Base-by-base conservation (phyloP, 176 grass and related monocot species). In the Panicum miliaceum region DNA sequence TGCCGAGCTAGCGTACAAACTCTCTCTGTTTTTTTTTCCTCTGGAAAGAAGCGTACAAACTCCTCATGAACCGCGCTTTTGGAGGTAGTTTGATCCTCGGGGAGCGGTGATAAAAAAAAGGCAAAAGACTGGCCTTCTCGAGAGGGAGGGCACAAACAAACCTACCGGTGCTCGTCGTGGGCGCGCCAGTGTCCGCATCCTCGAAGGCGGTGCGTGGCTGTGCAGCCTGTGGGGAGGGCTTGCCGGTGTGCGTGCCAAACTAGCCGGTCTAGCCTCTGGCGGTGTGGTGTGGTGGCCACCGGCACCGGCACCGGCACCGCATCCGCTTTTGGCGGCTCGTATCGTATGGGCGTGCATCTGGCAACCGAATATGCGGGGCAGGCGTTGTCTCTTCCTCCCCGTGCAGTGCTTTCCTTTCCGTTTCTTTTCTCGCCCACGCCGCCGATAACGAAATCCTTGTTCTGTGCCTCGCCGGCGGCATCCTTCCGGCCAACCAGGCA, bases 81-180 rank as follows among this genome's bases (percentile, higher is more conserved):
- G 72, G 18, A 56, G 35, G 29, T 86, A 73, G 75, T 73, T 66
- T 84, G 71, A 48, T 73, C 81, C 76, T 80, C 16, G 68, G 52
- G 48, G 40, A 12, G 7, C 29, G 7, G 7, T 12, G 45, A 6
- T 3, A 47, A 27, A 20, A 43, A 57, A 75, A 42, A 4, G 51
- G 42, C 16, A 0, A 81, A 63, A 81, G 87, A 27, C 76, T 84
- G 80, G 50, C 79, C 48, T 76, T 42, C 42, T 71, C 82, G 47
- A 75, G 61, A 19, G 29, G 8, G n/a, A 37, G 8, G 9, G 38
- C 40, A 54, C 73, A 34, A 12, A 41, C 32, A 61, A 61, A 61
- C 9, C 54, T n/a, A 20, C 41, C 7, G 22, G 8, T 29, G 57
- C 7, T 40, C 48, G 58, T 66, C 81, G 75, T 79, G 75, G 38